Percentiles rank a stretch among this genome's conserved stretches.
Conservation (phyloP, 2,329 filamentous ascomycete genomes). For the Fusarium irregulare region DNA sequence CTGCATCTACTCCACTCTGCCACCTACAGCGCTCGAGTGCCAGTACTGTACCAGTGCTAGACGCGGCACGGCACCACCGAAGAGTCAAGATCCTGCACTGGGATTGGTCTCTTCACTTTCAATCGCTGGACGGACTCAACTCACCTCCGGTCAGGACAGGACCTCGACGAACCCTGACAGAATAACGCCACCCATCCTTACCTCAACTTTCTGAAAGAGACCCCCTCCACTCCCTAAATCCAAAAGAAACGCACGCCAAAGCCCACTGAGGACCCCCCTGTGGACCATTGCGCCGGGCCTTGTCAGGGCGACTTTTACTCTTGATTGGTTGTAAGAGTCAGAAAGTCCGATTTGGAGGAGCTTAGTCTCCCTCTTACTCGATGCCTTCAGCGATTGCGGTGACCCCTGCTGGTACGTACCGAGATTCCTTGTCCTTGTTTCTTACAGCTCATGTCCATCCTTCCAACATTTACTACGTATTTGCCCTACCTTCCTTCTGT, state of each 20-base stretch:
- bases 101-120: constrained; percentile 16
- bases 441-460: constrained; percentile 19
- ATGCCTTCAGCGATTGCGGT: constrained; percentile 49
- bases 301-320: constrained; percentile 34
- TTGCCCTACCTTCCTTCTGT: constrained; percentile 25
- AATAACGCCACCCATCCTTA: constrained; percentile 29
- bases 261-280: constrained; percentile 40
- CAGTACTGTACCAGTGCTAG: constrained; percentile 1
- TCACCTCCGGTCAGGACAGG: constrained; percentile 25
- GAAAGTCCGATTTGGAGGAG: constrained; percentile 35
- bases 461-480: constrained; percentile 31
- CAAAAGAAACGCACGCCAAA: constrained; percentile 28
- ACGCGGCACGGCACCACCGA: constrained; percentile 38
- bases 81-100: constrained; percentile 20
- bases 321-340: constrained; percentile 34
- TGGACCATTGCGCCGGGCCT: constrained; percentile 44
- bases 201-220: not conserved
- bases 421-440: constrained; percentile 39
- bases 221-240: constrained; percentile 15
- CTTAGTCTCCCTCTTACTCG: constrained; percentile 41
- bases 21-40: not conserved
- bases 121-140: not conserved
- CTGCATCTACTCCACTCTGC: constrained; percentile 36
- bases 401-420: constrained; percentile 45
- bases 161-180: constrained; percentile 22